Percentiles rank a stretch among this genome's conserved stretches.
Conservation (phyloP, 2,329 filamentous ascomycete genomes). For the Ascochyta lentis region DNA sequence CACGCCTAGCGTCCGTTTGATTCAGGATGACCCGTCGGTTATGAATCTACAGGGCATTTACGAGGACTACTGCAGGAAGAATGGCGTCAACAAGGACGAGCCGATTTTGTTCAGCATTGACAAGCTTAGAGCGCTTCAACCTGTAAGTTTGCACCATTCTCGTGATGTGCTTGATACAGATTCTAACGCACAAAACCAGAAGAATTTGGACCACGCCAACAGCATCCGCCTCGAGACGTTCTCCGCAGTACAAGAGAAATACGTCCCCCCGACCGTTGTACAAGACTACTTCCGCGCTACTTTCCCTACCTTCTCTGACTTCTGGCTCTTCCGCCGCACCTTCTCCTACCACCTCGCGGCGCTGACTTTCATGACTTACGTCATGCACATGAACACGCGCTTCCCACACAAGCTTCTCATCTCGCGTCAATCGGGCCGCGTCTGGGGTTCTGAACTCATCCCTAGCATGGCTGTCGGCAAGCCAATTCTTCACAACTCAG, state of each 20-base stretch:
- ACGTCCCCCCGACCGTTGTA: slow-evolving; percentile 81
- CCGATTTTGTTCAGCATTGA: slow-evolving; percentile 95
- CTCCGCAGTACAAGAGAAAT: slow-evolving; percentile 90
- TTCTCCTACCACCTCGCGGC: slow-evolving; percentile 96
- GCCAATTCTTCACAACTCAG: slow-evolving; percentile 91
- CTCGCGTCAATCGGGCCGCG: slow-evolving; percentile 82
- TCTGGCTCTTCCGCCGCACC: slow-evolving; percentile 97
- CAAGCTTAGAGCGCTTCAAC: slow-evolving; percentile 75
- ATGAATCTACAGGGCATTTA: slow-evolving; percentile 94
- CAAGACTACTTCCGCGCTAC: slow-evolving; percentile 88
- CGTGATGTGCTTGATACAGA: slow-evolving; percentile 21
- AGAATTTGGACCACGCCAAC: slow-evolving; percentile 71
- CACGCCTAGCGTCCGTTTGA: slow-evolving; percentile 90
- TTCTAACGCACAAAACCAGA: slow-evolving; percentile 54
- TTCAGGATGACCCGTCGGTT: slow-evolving; percentile 94
- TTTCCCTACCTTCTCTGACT: slow-evolving; percentile 89
- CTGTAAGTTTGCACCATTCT: slow-evolving; percentile 31
- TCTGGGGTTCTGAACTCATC: slow-evolving; percentile 96
- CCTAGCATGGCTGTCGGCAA: slow-evolving; percentile 84
- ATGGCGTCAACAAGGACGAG: slow-evolving; percentile 90
- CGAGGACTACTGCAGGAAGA: slow-evolving; percentile 91
- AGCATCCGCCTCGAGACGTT: slow-evolving; percentile 89
- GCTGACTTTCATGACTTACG: slow-evolving; percentile 97
- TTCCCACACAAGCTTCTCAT: slow-evolving; percentile 97
- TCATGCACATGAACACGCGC: slow-evolving; percentile 95